Evolutionary conservation across 2,329 filamentous ascomycete species (phyloP), one percentile per base, ranked within the genome.

Genomic region (Colletotrichum acutatum): DNA sequence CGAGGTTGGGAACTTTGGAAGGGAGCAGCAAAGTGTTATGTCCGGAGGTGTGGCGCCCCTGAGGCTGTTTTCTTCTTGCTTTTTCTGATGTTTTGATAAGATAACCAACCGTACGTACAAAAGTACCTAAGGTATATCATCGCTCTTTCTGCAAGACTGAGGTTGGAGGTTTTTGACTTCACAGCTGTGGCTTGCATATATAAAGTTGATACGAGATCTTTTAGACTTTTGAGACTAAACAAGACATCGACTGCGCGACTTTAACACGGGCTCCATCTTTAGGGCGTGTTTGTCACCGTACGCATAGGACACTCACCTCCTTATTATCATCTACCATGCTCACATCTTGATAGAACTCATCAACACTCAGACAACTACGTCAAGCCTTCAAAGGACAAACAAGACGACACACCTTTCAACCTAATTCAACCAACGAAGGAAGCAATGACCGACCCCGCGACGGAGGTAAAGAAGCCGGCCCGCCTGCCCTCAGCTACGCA

Each of bases 401-500:
- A 4, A 37, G 14, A 37, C 34, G 16, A 14, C 34, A 34, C 5
- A 37, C 2, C 5, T 3, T 16, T n/a, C n/a, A n/a, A n/a, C n/a
- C n/a, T n/a, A n/a, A n/a, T n/a, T n/a, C n/a, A 37, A 37, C 12
- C 12, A 6, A 37, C 34, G 14, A 19, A 54, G 12, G 4, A n/a
- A 19, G 34, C 24, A 53, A 75, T 75, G 74, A 16, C 74, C 28
- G 63, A 66, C 24, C 53, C 53, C 26, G 66, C 66, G n/a, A 68
- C 68, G 19, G 72, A 71, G 14, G 49, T 75, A 11, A 69, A 64
- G 34, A 54, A 68, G 32, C 74, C 74, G n/a, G 34, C 49, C 34
- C 64, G 60, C 52, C 74, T 67, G 28, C 71, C 74, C 11, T 54
- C 53, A 19, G 30, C 59, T 5, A 72, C 74, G 28, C 74, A 76